Evolutionary conservation across 805 yeast species (phyloP).

Genomic region (Candida chilensis): DNA sequence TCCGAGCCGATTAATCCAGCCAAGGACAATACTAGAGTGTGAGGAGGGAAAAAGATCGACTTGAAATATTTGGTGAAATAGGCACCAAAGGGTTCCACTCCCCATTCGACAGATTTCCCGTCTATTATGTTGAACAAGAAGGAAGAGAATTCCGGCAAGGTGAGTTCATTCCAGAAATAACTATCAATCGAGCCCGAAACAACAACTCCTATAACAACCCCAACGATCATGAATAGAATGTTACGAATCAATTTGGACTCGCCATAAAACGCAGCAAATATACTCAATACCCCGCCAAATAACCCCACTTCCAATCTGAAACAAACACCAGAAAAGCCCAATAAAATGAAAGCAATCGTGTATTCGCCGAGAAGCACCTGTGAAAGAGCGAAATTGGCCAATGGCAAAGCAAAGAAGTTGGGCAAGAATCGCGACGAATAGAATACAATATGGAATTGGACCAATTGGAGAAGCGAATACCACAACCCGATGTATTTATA

Average conservation of each 20-base stretch:
- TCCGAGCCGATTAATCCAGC: conserved; percentile 24
- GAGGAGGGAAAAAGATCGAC: conserved; percentile 36
- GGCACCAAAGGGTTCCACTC: conserved; percentile 63
- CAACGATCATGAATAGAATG: conserved; percentile 31
- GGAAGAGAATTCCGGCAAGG: conserved; percentile 71
- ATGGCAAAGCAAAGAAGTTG: conserved; percentile 77
- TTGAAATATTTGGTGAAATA: conserved; percentile 53
- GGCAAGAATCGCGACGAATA: conserved; percentile 84
- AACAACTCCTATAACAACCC: conserved; percentile 41
- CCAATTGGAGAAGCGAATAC: conserved; percentile 47
- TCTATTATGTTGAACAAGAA: conserved; percentile 68
- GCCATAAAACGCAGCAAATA: conserved; percentile 35
- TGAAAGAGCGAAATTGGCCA: conserved; percentile 48
- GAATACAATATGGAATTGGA: conserved; percentile 75
- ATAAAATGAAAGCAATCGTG: conserved; percentile 35
- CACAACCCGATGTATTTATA: conserved; percentile 33
- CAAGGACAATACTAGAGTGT: conserved; percentile 25
- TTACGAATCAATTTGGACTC: conserved; percentile 33
- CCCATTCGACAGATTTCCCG: conserved; percentile 78
- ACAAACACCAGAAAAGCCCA: conserved; percentile 56
- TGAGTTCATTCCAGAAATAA: conserved; percentile 54
- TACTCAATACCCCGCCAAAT: conserved; percentile 36
- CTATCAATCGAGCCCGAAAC: conserved; percentile 53
- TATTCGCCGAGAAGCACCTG: conserved; percentile 40
- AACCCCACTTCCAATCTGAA: conserved; percentile 68